A percentile compares a stretch with the other conserved stretches of the same genome.
phyloP scores from a whole-genome alignment of 2,329 filamentous ascomycete genomes.

The Lachnellula occidentalis region DNA sequence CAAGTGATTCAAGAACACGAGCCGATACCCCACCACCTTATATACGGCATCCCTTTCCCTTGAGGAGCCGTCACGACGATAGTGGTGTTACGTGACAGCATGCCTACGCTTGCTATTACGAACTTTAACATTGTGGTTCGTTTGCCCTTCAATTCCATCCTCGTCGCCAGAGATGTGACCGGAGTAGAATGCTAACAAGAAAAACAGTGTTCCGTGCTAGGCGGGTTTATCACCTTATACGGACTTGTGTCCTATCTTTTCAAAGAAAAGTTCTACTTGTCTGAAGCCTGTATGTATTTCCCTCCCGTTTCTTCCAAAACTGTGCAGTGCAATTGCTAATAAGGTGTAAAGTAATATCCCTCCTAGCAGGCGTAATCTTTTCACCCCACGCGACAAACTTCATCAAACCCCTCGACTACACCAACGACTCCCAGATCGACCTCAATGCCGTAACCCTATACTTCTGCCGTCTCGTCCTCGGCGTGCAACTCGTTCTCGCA shows the following conservation, averaged over 20 bases:
- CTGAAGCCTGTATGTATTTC: conserved; percentile 68
- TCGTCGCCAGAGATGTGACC: neutral
- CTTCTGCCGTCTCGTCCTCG: conserved; percentile 81
- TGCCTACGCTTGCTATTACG: conserved; percentile 44
- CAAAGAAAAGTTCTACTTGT: conserved; percentile 87
- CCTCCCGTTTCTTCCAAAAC: neutral
- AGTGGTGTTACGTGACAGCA: conserved; percentile 36
- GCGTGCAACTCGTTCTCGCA: conserved; percentile 83
- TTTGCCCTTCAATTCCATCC: neutral
- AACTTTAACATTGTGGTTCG: conserved; percentile 46
- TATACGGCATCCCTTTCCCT: conserved; percentile 28
- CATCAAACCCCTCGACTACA: conserved; percentile 71
- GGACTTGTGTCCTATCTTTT: conserved; percentile 83
- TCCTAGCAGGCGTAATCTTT: conserved; percentile 72
- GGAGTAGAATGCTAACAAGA: neutral
- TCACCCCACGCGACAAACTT: conserved; percentile 73
- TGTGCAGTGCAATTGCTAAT: neutral
- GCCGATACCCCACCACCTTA: conserved; percentile 19
- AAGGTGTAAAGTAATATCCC: conserved; percentile 66
- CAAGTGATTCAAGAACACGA: conserved; percentile 43
- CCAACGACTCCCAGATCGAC: conserved; percentile 46
- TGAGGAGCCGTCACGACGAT: conserved; percentile 35
- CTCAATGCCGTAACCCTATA: conserved; percentile 72
- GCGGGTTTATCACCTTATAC: conserved; percentile 86
- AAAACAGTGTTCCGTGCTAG: conserved; percentile 53